Percentiles rank a stretch among this genome's conserved stretches.
phyloP scores from a whole-genome alignment of 768 basidiomycete genomes.

The Nidularia sp. region DNA sequence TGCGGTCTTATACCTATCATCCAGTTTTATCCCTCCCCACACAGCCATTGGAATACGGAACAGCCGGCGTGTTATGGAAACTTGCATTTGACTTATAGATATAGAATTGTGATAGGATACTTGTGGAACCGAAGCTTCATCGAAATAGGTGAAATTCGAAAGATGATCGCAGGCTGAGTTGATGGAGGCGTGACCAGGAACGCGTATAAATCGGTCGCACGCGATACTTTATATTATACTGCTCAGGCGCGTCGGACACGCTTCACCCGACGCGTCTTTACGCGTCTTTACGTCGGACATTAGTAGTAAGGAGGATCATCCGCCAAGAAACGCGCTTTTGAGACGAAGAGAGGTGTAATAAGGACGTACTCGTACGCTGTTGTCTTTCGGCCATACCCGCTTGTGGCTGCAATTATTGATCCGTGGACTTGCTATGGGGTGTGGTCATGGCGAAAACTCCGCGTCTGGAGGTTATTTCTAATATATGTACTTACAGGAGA shows the following conservation, averaged over 20 bases:
- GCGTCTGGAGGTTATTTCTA: neutral
- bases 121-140: slow-evolving; percentile 18
- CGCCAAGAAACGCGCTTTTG: slow-evolving; percentile 8
- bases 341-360: slow-evolving; percentile 3
- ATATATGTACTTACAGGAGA: neutral
- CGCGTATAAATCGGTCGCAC: slow-evolving; percentile 2
- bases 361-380: slow-evolving; percentile 10
- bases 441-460: slow-evolving; percentile 1
- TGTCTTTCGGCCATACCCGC: slow-evolving; percentile 17
- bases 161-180: slow-evolving; percentile 7
- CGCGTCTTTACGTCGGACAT: slow-evolving; percentile 35
- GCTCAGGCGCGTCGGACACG: slow-evolving; percentile 9
- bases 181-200: neutral
- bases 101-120: neutral
- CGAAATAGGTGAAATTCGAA: slow-evolving; percentile 19
- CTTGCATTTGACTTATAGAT: neutral
- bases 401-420: slow-evolving; percentile 20
- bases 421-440: slow-evolving; percentile 28
- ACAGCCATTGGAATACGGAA: neutral
- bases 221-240: neutral
- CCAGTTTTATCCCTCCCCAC: too few species aligned
- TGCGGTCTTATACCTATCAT: neutral
- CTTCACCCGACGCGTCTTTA: slow-evolving; percentile 22
- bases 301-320: slow-evolving; percentile 1
- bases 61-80: neutral